Evolutionary conservation across 1,284 basidiomycete species (phyloP).

Genomic region (Moniliella sp.): DNA sequence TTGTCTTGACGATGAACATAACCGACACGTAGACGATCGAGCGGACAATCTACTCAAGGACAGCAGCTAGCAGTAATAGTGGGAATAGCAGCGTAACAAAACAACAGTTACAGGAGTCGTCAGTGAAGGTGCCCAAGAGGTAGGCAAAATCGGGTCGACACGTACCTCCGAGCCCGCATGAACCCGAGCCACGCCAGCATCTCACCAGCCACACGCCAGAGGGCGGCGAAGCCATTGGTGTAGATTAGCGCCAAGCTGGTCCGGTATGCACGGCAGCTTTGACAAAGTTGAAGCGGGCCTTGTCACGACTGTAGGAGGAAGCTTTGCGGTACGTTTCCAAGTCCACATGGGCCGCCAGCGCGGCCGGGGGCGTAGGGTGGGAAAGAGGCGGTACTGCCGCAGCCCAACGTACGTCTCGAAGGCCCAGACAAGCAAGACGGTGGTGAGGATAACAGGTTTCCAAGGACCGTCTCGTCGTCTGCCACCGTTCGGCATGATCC

Average conservation of each 20-base stretch:
- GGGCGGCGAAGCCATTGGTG: slow-evolving; percentile 55
- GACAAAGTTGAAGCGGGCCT: slow-evolving; percentile 61
- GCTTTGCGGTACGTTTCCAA: slow-evolving; percentile 62
- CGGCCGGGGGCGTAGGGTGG: slow-evolving; percentile 53
- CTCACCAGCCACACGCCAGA: slow-evolving; percentile 48
- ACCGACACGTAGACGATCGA: slow-evolving; percentile 49
- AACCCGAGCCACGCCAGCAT: slow-evolving; percentile 29
- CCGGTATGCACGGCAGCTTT: slow-evolving; percentile 52
- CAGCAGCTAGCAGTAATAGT: slow-evolving; percentile 46
- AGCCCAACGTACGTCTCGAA: slow-evolving; percentile 68
- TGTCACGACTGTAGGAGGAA: slow-evolving; percentile 72
- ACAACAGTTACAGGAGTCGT: not conserved
- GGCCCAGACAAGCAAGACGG: slow-evolving; percentile 54
- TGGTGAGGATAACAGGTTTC: slow-evolving; percentile 50
- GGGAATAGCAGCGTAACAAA: slow-evolving; percentile 53
- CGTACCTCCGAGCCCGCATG: slow-evolving; percentile 6
- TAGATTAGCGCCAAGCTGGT: slow-evolving; percentile 50
- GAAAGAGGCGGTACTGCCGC: slow-evolving; percentile 67
- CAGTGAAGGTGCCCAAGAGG: too few species aligned
- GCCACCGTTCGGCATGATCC: slow-evolving; percentile 4
- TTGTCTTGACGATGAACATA: slow-evolving; percentile 13
- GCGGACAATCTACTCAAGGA: slow-evolving; percentile 47
- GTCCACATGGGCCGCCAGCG: slow-evolving; percentile 52
- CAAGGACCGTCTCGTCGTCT: slow-evolving; percentile 42
- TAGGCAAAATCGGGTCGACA: not conserved